phyloP scores from a whole-genome alignment of 768 basidiomycete genomes.

The Boletus barrowsii region DNA sequence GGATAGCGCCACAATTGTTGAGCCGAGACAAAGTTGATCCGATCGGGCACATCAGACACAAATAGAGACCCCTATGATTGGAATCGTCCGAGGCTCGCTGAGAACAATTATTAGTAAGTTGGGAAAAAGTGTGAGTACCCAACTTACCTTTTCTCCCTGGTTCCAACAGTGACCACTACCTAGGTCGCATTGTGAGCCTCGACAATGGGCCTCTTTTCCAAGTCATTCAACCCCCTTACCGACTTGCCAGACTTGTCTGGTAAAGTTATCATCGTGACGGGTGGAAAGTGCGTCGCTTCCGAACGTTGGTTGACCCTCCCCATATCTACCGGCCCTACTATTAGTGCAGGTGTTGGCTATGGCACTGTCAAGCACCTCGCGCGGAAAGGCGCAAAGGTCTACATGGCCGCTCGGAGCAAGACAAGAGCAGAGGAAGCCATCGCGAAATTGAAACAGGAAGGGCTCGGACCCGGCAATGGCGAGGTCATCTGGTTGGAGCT shows the following conservation, averaged over 20 bases:
- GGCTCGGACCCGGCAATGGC: constrained; percentile 43
- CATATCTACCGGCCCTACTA: not conserved
- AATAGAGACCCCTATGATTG: no score
- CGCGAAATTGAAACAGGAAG: constrained; percentile 41
- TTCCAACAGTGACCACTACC: no score
- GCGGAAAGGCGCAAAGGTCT: constrained; percentile 54
- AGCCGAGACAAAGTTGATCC: no score
- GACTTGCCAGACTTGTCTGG: constrained; percentile 36
- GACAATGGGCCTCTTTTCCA: constrained; percentile 20
- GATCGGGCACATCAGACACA: no score
- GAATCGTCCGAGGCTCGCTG: no score
- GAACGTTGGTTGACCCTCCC: no score
- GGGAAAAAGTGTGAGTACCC: no score
- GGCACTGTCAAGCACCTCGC: constrained; percentile 51
- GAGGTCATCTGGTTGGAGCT: constrained; percentile 48
- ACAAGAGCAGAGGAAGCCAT: constrained; percentile 46
- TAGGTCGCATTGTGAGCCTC: no score
- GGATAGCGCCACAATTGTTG: no score
- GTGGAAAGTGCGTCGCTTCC: constrained; percentile 44
- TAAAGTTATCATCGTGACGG: constrained; percentile 54
- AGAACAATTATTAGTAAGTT: no score
- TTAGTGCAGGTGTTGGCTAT: constrained; percentile 49
- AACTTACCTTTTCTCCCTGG: no score
- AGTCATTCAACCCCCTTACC: constrained; percentile 33
- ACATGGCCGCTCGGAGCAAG: constrained; percentile 52